phyloP scores from a whole-genome alignment of 352 stramenopile genomes.

The Phytophthora pluvialis region DNA sequence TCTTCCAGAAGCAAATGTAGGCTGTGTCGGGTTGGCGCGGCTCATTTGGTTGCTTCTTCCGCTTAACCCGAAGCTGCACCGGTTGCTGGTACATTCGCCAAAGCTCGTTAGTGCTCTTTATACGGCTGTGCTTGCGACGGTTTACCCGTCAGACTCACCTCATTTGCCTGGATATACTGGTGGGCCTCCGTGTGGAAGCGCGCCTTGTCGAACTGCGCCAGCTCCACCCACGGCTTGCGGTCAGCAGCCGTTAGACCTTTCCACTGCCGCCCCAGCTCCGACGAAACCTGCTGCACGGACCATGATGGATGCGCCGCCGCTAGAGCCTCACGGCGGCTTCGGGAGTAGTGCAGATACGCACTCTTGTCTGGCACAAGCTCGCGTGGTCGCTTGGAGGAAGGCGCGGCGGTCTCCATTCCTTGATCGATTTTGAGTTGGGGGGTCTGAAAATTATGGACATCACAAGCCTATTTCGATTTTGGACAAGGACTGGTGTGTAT shows the following conservation, averaged over 20 bases:
- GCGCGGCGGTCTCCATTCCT: constrained; percentile 15
- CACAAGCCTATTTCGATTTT: not conserved
- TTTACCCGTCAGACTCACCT: constrained; percentile 13
- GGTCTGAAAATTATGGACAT: not conserved
- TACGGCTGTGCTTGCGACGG: not conserved
- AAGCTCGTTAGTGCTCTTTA: not conserved
- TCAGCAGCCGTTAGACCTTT: constrained; percentile 48
- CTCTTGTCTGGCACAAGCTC: constrained; percentile 37
- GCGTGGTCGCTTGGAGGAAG: constrained; percentile 10
- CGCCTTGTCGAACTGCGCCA: constrained; percentile 69
- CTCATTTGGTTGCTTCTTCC: constrained; percentile 47
- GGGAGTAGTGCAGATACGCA: constrained; percentile 63
- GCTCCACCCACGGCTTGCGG: constrained; percentile 55
- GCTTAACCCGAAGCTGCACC: constrained; percentile 30
- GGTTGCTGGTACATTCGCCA: constrained; percentile 13
- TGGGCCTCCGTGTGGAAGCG: constrained; percentile 48
- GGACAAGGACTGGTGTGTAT: constrained; percentile 14
- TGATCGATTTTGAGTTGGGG: constrained; percentile 1
- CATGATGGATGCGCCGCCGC: constrained; percentile 41
- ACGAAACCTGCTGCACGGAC: constrained; percentile 55
- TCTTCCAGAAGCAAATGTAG: constrained; percentile 76
- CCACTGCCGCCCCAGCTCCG: constrained; percentile 60
- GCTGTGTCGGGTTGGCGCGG: constrained; percentile 63
- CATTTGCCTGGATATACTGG: constrained; percentile 22
- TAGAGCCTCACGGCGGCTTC: constrained; percentile 41